Evolutionary conservation across 805 yeast genomes (phyloP), one percentile per base, ranked within the genome.

Genomic region (Kodamaea laetipori): DNA sequence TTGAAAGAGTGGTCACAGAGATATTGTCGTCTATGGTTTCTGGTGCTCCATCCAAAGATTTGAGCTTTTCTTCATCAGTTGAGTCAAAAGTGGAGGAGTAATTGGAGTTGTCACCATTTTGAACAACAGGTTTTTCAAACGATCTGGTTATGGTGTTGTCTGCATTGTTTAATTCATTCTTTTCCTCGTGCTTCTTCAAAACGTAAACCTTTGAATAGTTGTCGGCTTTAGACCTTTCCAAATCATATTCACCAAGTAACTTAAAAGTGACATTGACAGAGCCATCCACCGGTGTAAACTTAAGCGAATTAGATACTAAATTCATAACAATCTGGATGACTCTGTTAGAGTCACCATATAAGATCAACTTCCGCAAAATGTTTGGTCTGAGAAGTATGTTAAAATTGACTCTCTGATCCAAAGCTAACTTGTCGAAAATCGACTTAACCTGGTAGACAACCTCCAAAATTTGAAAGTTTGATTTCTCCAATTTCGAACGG

Each of bases 311-410:
- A 12, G 95, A 84, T 7, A 92, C 94, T 43, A 94, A 70, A 56
- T 94, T 94, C 90, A 92, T 90, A 5, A 92, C 82, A 39, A 94
- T 84, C 62, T 92, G 99, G 44, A 88, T 80, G 32, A 94, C 86
- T 58, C 98, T 73, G 62, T 89, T 90, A 6, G 94, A 81, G 63
- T 92, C 99, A 2, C 97, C 98, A 64, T 74, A 80, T 6, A 92
- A 66, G 2, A 88, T 76, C 73, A 86, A 76, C 49, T 77, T 77
- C 46, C 85, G 71, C 39, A 78, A 64, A 10, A 67, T 63, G 50
- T 78, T 77, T 4, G 96, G 96, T 27, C 67, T 73, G 11, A 90
- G 60, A 0, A 72, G 61, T n/a, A 89, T 77, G 3, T 77, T 68
- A 37, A 90, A 71, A 47, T 77, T 75, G 10, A 90, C 95, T 44